Base-by-base conservation (phyloP, 257 asterid species). In the Euphrasia confusa region DNA sequence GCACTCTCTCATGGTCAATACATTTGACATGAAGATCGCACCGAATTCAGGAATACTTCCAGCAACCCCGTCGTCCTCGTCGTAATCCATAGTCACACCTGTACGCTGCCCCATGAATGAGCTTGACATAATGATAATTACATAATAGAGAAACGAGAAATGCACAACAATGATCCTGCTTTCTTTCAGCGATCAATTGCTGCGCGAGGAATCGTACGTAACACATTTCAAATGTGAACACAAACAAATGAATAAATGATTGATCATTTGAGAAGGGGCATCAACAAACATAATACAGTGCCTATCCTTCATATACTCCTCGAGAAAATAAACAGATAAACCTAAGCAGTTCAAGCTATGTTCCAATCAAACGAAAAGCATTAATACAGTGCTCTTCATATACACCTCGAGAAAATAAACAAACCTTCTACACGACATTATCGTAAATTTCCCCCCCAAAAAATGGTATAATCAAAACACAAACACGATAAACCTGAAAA, bases 1-100 rank as follows among this genome's bases (percentile, higher is more conserved):
- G 72, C 90, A 83, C 78, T 77, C 95, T 69, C 66, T 79, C 78
- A 66, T 83, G 37, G 90, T 80, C 56, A 67, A 71, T 15, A 18
- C 48, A 61, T 69, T 90, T 45, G 90, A 73, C 86, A 90, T 81
- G 74, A 90, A 87, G 72, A 90, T 88, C 49, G 97, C 97, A 71
- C 97, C 97, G 64, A 63, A 85, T 72, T 83, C 87, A 49, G 93
- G 97, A 42, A 71, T 58, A n/a, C 61, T 69, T 70, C 89, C 88
- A 66, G 65, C 58, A 83, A 61, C 77, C 55, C 63, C 73, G 60
- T 65, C 72, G 49, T 74, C 78, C 40, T 76, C 79, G 17, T 71
- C 75, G 4, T 61, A 70, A 74, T 78, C 88, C 96, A 88, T 88
- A 28, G 65, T 27, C 58, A 35, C 69, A 60, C 72, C 75, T 72